Evolutionary conservation across 2,329 filamentous ascomycete genomes (phyloP), one percentile per base, ranked within the genome.

Genomic region (Fusarium cicatricum): DNA sequence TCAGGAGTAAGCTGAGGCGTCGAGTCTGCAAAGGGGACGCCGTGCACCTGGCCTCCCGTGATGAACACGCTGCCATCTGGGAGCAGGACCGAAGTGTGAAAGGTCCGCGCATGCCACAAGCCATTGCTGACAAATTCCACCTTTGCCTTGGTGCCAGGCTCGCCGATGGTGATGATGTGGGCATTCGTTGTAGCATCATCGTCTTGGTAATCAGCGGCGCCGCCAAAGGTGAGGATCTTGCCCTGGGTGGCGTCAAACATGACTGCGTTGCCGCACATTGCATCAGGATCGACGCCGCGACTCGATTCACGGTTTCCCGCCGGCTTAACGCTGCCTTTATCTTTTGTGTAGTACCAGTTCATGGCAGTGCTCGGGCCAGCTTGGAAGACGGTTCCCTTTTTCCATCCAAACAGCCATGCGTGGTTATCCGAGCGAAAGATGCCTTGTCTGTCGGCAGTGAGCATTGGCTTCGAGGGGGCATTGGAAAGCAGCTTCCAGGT

Each of bases 181-280:
- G 81, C 80, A 57, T 77, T 76, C 3, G 69, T 70, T 1, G 77
- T 77, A 2, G 78, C 78, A 5, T 70, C 55, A n/a, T 72, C 72
- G 47, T 77, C 64, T n/a, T 78, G 71, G 62, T 85, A 85, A 33
- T 74, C 71, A 0, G 75, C 71, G 4, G 77, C 70, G 15, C 83
- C 83, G 14, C 84, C 84, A 2, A 77, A 69, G 0, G 80, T 78
- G 7, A 86, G 72, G 17, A 86, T 85, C 69, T 85, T 83, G 29
- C 84, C 84, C 3, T 78, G 77, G 51, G 83, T 78, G 21, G 82
- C 82, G 60, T 86, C 83, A 58, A 81, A 86, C 82, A 86, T 85
- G 60, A 82, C 76, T 9, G 79, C 78, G 45, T 78, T 80, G 3
- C 82, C 84, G 54, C 77, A 80, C 84, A 87, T 87, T 3, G 82